These are phyloP conservation scores for Fraxinus xanthoxyloides DNA, from an alignment of 305 asterid species.

Conservation along the genomic window DNA sequence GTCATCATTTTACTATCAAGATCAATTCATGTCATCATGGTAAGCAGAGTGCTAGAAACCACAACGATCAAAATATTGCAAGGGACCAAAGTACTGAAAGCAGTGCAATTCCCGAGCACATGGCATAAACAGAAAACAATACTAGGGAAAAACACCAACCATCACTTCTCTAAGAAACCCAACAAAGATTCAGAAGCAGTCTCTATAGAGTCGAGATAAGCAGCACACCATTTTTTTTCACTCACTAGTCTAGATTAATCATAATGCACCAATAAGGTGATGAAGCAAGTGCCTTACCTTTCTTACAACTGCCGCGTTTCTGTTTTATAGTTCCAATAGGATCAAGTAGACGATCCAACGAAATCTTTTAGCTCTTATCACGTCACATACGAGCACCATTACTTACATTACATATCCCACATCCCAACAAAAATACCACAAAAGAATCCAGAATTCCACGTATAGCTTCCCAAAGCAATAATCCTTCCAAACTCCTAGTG, in stretches of 20 bases:
- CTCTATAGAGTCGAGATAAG: neutral
- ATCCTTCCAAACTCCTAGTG: neutral
- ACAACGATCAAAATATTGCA: neutral
- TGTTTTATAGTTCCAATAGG: neutral
- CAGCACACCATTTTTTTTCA: neutral
- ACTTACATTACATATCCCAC: neutral
- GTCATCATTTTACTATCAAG: neutral
- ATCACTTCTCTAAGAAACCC: neutral
- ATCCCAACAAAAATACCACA: neutral
- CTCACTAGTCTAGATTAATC: neutral
- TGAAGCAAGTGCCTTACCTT: neutral
- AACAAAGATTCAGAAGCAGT: neutral
- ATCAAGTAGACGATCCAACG: neutral
- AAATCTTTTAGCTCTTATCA: neutral
- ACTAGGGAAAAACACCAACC: neutral
- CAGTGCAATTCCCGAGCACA: neutral
- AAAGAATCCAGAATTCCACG: neutral
- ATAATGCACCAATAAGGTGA: neutral
- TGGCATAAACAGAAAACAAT: neutral
- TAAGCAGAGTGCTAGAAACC: neutral
- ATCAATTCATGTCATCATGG: neutral
- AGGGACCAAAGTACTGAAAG: neutral
- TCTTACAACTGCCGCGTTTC: neutral
- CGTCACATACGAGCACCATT: neutral
- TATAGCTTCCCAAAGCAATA: neutral